Evolutionary conservation across 2,329 filamentous ascomycete species (phyloP).

Genomic region (Rosellinia necatrix): DNA sequence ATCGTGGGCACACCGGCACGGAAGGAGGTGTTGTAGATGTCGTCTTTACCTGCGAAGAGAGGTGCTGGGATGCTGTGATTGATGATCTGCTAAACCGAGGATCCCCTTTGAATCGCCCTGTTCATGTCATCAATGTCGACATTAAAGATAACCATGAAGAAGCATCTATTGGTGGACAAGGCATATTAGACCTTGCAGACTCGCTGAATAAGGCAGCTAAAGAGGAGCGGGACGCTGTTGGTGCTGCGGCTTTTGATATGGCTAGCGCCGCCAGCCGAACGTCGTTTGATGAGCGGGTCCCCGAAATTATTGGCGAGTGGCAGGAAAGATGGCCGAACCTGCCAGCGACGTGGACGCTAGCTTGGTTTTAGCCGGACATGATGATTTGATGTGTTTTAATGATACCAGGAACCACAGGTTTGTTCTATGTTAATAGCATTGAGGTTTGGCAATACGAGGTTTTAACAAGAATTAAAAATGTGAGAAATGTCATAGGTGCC

Average conservation of each 20-base stretch:
- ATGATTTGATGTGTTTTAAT: conserved; percentile 29
- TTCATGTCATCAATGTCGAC: conserved; percentile 98
- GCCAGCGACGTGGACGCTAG: conserved; percentile 90
- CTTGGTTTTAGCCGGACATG: conserved; percentile 75
- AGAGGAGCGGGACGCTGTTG: conserved; percentile 73
- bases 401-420: conserved; percentile 36
- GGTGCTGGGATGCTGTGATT: conserved; percentile 97
- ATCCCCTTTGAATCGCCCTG: conserved; percentile 83
- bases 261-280: conserved; percentile 69
- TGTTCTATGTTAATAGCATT: conserved; percentile 22
- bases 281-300: conserved; percentile 90
- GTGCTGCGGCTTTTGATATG: conserved; percentile 69
- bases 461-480: neutral
- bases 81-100: conserved; percentile 90
- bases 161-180: conserved; percentile 84
- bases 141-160: conserved; percentile 99
- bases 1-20: conserved; percentile 78
- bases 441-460: neutral
- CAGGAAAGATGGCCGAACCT: conserved; percentile 93
- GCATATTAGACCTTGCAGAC: conserved; percentile 89
- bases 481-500: neutral
- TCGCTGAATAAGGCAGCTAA: conserved; percentile 79
- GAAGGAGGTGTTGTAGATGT: conserved; percentile 91
- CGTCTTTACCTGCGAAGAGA: conserved; percentile 95
- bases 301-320: conserved; percentile 89